Conservation (phyloP, 2,329 filamentous ascomycete genomes). For the Diaporthe helianthi region DNA sequence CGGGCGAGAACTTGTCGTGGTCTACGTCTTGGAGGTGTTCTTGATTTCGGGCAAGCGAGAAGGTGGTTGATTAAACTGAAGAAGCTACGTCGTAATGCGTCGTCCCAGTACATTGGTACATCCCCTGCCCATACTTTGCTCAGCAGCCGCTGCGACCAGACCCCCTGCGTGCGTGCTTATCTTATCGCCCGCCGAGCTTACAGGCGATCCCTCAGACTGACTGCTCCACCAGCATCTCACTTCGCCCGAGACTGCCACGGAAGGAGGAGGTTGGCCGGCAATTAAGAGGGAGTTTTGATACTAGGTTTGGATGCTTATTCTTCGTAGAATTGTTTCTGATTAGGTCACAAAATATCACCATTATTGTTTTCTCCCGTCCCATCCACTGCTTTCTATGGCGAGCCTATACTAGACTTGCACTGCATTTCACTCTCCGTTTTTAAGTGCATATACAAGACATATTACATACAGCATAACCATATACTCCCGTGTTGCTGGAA, state of each 20-base stretch:
- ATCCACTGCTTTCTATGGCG: no score
- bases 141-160: constrained; percentile 8
- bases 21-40: neutral
- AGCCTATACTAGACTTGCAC: neutral
- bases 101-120: neutral
- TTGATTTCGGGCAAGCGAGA: neutral
- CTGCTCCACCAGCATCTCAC: neutral
- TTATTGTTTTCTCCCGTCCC: no score
- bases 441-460: neutral
- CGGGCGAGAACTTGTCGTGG: neutral
- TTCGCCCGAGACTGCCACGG: neutral
- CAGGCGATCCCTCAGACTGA: constrained; percentile 9
- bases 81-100: constrained; percentile 17
- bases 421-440: neutral
- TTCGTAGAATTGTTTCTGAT: neutral
- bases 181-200: constrained; percentile 6
- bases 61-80: neutral
- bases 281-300: neutral
- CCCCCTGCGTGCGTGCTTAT: constrained; percentile 23
- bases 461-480: neutral
- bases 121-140: neutral
- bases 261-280: constrained; percentile 1
- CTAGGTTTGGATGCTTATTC: neutral
- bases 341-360: neutral
- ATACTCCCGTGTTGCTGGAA: neutral